Base-by-base conservation (phyloP, 1,139 yeast genomes). In the Saccharomyces hybrid region DNA sequence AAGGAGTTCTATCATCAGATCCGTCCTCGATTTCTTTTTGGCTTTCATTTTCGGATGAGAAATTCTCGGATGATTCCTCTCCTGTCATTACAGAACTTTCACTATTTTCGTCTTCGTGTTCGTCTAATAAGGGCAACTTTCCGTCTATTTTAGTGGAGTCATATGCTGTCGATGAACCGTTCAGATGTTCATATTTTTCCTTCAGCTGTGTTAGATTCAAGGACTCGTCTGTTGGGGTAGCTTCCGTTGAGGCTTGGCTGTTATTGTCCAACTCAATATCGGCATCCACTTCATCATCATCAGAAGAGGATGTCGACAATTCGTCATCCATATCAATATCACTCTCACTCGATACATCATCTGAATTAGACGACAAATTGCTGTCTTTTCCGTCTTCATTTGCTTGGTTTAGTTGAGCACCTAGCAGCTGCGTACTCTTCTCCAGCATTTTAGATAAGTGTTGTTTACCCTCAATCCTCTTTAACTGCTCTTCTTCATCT, bases 391-490 rank as follows among this genome's bases (percentile, higher is more conserved):
- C 62, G 4, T 51, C 54, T 23, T 58, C 64, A 13, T 58, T 60
- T 32, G 62, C 64, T 48, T 48, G 60, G 47, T 80, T 78, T 53
- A 87, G 72, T 60, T 93, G 96, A 0, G 96, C 95, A 60, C 90
- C 97, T 41, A 93, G 75, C 50, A 93, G 78, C 67, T 88, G 93
- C 0, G 97, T 89, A 29, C 97, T 89, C 64, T 91, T 95, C 62
- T 91, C 96, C 58, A 93, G 74, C 79, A 93, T 91, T 67, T 88
- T 86, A 58, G 90, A 84, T 58, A 93, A 77, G 67, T 91, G 97
- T 61, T 88, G 87, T 67, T 93, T 87, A 41, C 97, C 97, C 67
- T 85, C 84, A 9, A 80, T 77, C 67, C 82, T 75, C 75, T 88
- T 81, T 70, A 88, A 74, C 70, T 82, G 86, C 59, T 86, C 93